Percentiles rank a stretch among this genome's conserved stretches.
phyloP scores from a whole-genome alignment of 2,329 filamentous ascomycete species.

The Dactylonectria macrodidyma region DNA sequence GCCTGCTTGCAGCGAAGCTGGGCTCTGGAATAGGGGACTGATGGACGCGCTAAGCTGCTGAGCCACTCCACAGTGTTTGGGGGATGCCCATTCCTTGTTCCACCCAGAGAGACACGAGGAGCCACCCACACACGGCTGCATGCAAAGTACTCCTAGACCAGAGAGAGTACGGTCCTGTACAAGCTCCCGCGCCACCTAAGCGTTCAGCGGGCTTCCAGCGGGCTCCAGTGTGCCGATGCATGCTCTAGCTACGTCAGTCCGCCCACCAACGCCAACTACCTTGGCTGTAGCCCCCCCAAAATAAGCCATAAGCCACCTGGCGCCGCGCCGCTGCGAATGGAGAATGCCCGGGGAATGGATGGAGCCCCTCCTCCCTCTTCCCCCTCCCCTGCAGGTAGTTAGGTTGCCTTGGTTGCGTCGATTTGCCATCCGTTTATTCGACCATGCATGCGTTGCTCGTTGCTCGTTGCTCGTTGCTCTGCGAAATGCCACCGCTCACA shows the following conservation, averaged over 20 bases:
- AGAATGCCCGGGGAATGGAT: constrained; percentile 32
- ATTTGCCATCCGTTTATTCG: constrained; percentile 24
- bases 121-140: constrained; percentile 30
- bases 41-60: constrained; percentile 49
- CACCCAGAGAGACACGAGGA: constrained; percentile 31
- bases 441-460: constrained; percentile 14
- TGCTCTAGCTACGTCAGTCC: constrained; percentile 30
- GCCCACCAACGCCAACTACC: constrained; percentile 9
- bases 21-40: constrained; percentile 50
- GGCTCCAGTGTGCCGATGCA: constrained; percentile 11
- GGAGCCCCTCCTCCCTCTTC: constrained; percentile 28
- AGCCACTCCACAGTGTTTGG: constrained; percentile 50
- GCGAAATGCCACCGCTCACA: constrained; percentile 9
- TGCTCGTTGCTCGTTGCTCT: constrained; percentile 8
- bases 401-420: constrained; percentile 11
- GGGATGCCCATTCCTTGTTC: constrained; percentile 39
- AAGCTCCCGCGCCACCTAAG: background rate
- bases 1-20: constrained; percentile 34
- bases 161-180: background rate
- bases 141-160: background rate
- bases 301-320: constrained; percentile 34
- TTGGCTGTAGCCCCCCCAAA: constrained; percentile 25
- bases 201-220: constrained; percentile 20
- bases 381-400: too few relatives aligned
- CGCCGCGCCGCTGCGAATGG: constrained; percentile 26